Evolutionary conservation across 1,139 yeast genomes (phyloP).

Genomic region (Suhomyces choctaworum): DNA sequence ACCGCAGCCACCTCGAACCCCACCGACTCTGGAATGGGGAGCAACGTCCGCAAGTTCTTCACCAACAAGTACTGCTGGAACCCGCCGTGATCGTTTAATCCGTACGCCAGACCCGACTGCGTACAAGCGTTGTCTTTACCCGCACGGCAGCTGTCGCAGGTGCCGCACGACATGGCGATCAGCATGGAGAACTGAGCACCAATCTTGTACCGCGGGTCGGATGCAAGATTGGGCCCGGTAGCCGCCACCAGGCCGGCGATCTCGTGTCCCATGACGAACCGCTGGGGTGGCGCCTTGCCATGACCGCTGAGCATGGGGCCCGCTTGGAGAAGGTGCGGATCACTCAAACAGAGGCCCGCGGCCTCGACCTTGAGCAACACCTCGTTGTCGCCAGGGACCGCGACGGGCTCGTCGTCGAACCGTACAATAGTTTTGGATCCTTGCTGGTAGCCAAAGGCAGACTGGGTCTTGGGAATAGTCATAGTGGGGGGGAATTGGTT

Average conservation of each 20-base stretch:
- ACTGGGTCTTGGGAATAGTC: slow-evolving; percentile 20
- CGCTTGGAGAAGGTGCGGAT: slow-evolving; percentile 45
- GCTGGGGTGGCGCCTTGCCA: slow-evolving; percentile 23
- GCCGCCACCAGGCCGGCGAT: slow-evolving; percentile 50
- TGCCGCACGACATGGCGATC: slow-evolving; percentile 45
- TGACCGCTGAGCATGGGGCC: slow-evolving; percentile 15
- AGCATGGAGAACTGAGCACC: slow-evolving; percentile 42
- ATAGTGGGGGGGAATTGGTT: slow-evolving; percentile 1
- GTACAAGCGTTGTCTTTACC: slow-evolving; percentile 47
- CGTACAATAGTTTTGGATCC: slow-evolving; percentile 19
- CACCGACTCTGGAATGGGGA: slow-evolving; percentile 50
- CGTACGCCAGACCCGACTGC: slow-evolving; percentile 31
- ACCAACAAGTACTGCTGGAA: slow-evolving; percentile 49
- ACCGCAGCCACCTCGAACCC: slow-evolving; percentile 50
- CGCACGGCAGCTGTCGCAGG: slow-evolving; percentile 41
- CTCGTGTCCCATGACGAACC: slow-evolving; percentile 58
- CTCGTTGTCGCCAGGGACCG: slow-evolving; percentile 36
- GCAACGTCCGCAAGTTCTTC: slow-evolving; percentile 34
- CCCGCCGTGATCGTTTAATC: slow-evolving; percentile 51
- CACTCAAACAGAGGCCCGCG: slow-evolving; percentile 55
- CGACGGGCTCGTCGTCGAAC: slow-evolving; percentile 35
- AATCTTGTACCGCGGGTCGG: slow-evolving; percentile 25
- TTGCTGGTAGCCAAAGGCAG: slow-evolving; percentile 22
- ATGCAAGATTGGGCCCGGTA: slow-evolving; percentile 37
- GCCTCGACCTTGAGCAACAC: slow-evolving; percentile 51